A percentile compares a stretch with the other conserved stretches of the same genome.
Evolutionary conservation across 345 rosid species (phyloP).

Genomic region (Cardamine occulta): DNA sequence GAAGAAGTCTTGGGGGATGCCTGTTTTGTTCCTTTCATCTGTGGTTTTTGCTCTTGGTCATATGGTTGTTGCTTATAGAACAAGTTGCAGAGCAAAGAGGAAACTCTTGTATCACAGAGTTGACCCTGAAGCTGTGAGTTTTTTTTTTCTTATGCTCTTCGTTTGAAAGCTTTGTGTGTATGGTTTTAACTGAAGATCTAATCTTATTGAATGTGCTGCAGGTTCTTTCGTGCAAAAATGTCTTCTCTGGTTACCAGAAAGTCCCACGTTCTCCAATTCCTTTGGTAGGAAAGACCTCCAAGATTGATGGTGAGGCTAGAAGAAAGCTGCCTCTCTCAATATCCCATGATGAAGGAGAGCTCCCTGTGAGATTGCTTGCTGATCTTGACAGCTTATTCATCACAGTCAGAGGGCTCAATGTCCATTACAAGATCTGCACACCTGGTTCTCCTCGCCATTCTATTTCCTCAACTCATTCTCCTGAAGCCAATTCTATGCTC

Average conservation of each 20-base stretch:
- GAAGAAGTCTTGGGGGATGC: conserved; percentile 97
- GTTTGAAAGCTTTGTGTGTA: neutral
- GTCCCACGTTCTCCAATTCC: conserved; percentile 91
- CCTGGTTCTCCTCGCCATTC: conserved; percentile 66
- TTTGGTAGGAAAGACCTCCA: conserved; percentile 59
- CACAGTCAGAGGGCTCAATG: conserved; percentile 60
- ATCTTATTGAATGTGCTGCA: conserved; percentile 37
- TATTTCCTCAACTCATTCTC: conserved; percentile 48
- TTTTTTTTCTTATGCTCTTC: neutral
- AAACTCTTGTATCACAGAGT: conserved; percentile 80
- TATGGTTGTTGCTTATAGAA: conserved; percentile 78
- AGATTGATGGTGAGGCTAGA: conserved; percentile 69
- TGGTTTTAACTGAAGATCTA: neutral
- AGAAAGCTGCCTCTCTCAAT: conserved; percentile 49
- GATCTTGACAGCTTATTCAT: conserved; percentile 76
- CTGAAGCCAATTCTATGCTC: conserved; percentile 48
- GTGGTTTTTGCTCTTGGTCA: conserved; percentile 90
- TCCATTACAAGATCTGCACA: conserved; percentile 76
- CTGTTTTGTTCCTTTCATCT: conserved; percentile 84
- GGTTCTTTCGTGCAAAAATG: conserved; percentile 81
- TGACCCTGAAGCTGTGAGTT: conserved; percentile 88
- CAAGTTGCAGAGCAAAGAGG: conserved; percentile 84
- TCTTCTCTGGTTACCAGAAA: conserved; percentile 78
- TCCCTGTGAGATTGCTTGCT: conserved; percentile 68
- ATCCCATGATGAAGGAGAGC: conserved; percentile 63